These are phyloP conservation scores for Stagonosporopsis chrysanthemi DNA, from an alignment of 2,329 filamentous ascomycete species.

Conservation along the genomic window DNA sequence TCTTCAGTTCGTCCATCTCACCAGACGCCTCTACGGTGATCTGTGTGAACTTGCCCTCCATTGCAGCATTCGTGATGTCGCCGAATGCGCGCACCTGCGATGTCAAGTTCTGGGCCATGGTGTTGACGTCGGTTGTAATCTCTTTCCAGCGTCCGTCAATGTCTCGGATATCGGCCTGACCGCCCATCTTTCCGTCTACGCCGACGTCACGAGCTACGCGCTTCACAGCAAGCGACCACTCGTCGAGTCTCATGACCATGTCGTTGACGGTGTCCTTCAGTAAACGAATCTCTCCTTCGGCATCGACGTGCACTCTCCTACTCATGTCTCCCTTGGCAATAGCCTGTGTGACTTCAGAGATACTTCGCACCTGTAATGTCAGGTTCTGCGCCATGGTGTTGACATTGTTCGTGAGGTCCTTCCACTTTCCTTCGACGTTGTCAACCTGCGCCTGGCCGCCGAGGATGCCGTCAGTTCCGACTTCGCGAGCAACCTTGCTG, in stretches of 20 bases:
- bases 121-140: constrained; percentile 96
- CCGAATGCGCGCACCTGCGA: constrained; percentile 98
- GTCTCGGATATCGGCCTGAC: constrained; percentile 91
- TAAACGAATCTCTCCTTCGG: constrained; percentile 91
- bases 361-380: constrained; percentile 78
- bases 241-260: constrained; percentile 95
- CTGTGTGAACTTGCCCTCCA: constrained; percentile 96
- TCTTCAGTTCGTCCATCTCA: constrained; percentile 98
- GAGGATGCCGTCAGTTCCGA: constrained; percentile 70
- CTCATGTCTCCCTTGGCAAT: constrained; percentile 96
- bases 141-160: constrained; percentile 97
- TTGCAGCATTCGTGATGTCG: constrained; percentile 97
- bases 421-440: constrained; percentile 72
- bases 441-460: constrained; percentile 70
- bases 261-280: constrained; percentile 98
- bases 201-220: constrained; percentile 95
- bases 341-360: constrained; percentile 91
- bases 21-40: constrained; percentile 96
- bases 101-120: constrained; percentile 83
- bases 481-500: constrained; percentile 70
- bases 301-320: constrained; percentile 93
- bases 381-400: constrained; percentile 73
- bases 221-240: constrained; percentile 96
- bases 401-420: constrained; percentile 71
- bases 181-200: constrained; percentile 98